Percentiles rank a stretch among this genome's conserved stretches.
Evolutionary conservation across 2,329 filamentous ascomycete species (phyloP).

Genomic region (Cercospora sesami): DNA sequence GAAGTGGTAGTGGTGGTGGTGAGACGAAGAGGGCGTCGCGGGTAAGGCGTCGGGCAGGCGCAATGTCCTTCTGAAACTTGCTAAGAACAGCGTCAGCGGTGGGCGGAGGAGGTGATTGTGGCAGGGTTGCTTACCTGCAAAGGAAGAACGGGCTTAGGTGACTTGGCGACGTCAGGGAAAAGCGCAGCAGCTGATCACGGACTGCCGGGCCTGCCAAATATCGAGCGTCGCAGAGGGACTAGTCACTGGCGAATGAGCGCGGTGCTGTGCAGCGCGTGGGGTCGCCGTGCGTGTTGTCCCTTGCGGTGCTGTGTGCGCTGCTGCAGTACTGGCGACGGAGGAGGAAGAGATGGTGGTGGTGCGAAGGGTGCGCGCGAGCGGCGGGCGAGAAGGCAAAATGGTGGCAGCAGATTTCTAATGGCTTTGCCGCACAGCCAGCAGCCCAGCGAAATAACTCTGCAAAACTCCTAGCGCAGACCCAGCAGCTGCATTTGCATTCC

Average conservation of each 20-base stretch:
- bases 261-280: neutral
- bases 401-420: neutral
- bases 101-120: neutral
- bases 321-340: neutral
- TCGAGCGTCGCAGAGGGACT: neutral
- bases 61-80: slow-evolving; percentile 7
- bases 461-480: neutral
- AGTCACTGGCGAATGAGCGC: neutral
- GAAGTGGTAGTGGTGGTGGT: neutral
- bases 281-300: neutral
- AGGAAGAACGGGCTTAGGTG: slow-evolving; percentile 3
- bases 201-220: neutral
- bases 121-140: slow-evolving; percentile 1
- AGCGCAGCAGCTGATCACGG: slow-evolving; percentile 5
- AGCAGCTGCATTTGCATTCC: neutral
- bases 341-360: neutral
- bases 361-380: neutral
- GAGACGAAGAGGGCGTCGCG: neutral
- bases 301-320: neutral
- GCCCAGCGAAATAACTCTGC: neutral
- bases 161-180: slow-evolving; percentile 4
- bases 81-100: slow-evolving; percentile 6
- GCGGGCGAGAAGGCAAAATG: neutral
- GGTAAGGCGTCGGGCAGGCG: neutral
- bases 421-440: neutral